A percentile compares a stretch with the other conserved stretches of the same genome.
phyloP scores from a whole-genome alignment of 306 rosid genomes.

The Macrotyloma uniflorum region DNA sequence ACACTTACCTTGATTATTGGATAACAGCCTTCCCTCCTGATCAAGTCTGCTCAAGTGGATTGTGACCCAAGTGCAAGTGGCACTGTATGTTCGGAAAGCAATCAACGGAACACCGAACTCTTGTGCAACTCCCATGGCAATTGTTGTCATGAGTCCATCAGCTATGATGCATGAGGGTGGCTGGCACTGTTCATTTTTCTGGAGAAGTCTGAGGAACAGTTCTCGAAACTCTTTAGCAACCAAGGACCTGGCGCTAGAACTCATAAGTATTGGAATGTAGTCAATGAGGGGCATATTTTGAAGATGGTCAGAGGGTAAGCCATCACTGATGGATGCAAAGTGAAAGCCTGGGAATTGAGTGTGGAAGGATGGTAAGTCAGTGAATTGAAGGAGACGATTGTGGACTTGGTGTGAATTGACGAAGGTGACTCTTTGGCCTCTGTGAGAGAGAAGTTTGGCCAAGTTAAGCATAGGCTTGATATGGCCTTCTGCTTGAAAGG shows the following conservation, averaged over 20 bases:
- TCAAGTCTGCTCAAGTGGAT: background rate
- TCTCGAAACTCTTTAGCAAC: no score
- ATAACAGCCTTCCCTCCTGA: background rate
- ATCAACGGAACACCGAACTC: slow-evolving; percentile 7
- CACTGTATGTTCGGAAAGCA: slow-evolving; percentile 25
- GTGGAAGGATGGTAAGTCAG: background rate
- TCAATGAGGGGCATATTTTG: no score
- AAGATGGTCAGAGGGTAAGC: background rate
- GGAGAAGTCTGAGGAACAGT: no score
- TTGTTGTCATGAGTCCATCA: slow-evolving; percentile 7
- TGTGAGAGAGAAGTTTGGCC: slow-evolving; percentile 10
- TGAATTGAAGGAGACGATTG: background rate
- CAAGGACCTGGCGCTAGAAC: no score
- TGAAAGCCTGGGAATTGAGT: background rate
- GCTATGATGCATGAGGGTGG: slow-evolving; percentile 1
- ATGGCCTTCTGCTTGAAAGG: slow-evolving; percentile 25
- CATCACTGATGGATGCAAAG: slow-evolving; percentile 20
- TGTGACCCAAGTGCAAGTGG: slow-evolving; percentile 25
- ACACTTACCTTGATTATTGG: background rate
- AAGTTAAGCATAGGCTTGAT: slow-evolving; percentile 19
- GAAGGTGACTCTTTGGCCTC: background rate
- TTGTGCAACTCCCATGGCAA: background rate
- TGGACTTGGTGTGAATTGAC: slow-evolving; percentile 4
- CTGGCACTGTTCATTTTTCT: no score
- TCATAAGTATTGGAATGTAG: no score